phyloP scores from a whole-genome alignment of 1,139 yeast species.

The Meyerozyma athensensis region DNA sequence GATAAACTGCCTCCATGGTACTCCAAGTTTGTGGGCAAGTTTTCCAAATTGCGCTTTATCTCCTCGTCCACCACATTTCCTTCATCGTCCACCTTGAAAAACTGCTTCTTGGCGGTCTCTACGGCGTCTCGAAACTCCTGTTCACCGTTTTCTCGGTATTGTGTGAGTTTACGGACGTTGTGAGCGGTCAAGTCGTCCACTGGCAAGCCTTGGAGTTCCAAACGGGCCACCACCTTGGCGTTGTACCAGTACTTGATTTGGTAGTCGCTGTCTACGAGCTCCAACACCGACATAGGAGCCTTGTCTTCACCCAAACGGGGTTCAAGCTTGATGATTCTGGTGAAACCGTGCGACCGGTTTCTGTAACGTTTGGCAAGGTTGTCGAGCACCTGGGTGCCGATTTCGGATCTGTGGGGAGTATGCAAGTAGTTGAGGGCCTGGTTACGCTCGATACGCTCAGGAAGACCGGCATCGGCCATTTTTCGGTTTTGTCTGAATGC shows the following conservation, averaged over 20 bases:
- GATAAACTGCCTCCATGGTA: slow-evolving; percentile 23
- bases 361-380: slow-evolving; percentile 63
- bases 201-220: slow-evolving; percentile 61
- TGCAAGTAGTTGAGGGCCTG: slow-evolving; percentile 33
- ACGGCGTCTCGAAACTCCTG: slow-evolving; percentile 57
- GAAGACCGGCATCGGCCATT: slow-evolving; percentile 15
- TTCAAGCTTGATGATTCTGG: slow-evolving; percentile 79
- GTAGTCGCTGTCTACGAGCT: slow-evolving; percentile 70
- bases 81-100: slow-evolving; percentile 36
- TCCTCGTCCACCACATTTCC: slow-evolving; percentile 21
- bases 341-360: slow-evolving; percentile 72
- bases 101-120: slow-evolving; percentile 55
- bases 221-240: slow-evolving; percentile 77
- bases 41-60: slow-evolving; percentile 26
- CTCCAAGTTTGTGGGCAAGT: slow-evolving; percentile 28
- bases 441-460: slow-evolving; percentile 18
- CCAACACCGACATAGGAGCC: slow-evolving; percentile 87
- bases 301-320: slow-evolving; percentile 82
- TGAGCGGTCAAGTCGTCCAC: slow-evolving; percentile 55
- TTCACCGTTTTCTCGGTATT: slow-evolving; percentile 46
- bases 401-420: slow-evolving; percentile 35
- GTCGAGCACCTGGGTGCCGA: slow-evolving; percentile 55
- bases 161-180: slow-evolving; percentile 51
- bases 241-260: slow-evolving; percentile 75
- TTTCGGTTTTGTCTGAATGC: slow-evolving; percentile 20